phyloP scores from a whole-genome alignment of 179 eudicot species.

The Nepenthes alata region DNA sequence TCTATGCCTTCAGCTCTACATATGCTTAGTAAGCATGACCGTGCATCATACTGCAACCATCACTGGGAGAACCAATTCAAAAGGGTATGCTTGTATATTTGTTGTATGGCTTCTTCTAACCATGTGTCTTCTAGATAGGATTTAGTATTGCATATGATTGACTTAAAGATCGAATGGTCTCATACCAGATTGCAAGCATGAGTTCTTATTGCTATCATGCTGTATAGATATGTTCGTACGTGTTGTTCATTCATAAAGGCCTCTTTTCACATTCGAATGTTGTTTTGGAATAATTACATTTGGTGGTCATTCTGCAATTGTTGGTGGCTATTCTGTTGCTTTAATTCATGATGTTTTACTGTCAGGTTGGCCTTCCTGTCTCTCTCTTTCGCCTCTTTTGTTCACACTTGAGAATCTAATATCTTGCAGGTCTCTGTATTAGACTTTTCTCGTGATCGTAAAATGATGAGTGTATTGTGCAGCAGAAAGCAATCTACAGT shows the following conservation, averaged over 20 bases:
- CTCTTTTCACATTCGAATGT: too few species aligned
- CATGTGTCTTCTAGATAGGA: not conserved
- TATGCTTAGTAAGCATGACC: constrained; percentile 90
- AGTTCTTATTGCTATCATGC: not conserved
- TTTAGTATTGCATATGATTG: not conserved
- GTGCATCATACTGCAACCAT: constrained; percentile 91
- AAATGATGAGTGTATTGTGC: constrained; percentile 99
- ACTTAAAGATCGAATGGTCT: not conserved
- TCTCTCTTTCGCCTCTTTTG: not conserved
- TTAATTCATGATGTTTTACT: not conserved
- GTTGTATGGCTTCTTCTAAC: not conserved
- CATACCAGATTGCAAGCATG: not conserved
- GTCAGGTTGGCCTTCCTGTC: not conserved
- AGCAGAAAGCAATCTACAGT: constrained; percentile 75
- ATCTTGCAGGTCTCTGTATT: constrained; percentile 56
- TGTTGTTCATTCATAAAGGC: not conserved
- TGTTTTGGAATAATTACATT: too few species aligned
- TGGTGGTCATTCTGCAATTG: too few species aligned
- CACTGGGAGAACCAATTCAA: constrained; percentile 93
- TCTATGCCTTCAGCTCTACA: constrained; percentile 95
- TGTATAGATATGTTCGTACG: not conserved
- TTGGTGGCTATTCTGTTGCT: not conserved
- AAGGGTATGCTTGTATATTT: constrained; percentile 41
- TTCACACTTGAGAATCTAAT: constrained; percentile 10
- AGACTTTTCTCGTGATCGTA: constrained; percentile 98